phyloP scores from a whole-genome alignment of 345 rosid genomes.

The Rhizophora mangle region DNA sequence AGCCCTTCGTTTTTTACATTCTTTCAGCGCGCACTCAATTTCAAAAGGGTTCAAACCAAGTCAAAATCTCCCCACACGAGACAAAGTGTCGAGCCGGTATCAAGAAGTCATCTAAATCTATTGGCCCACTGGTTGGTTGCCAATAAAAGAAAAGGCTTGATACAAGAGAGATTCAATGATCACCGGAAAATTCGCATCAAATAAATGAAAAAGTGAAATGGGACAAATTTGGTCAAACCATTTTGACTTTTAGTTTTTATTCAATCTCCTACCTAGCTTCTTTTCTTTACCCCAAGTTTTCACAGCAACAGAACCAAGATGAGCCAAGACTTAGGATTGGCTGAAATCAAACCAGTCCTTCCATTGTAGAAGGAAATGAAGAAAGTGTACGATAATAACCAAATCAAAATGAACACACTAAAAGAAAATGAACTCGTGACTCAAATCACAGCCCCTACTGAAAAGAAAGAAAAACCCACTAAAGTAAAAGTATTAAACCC shows the following conservation, averaged over 20 bases:
- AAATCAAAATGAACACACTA: not conserved
- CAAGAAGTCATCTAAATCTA: not conserved
- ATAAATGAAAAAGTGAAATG: not conserved
- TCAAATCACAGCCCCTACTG: too few species aligned
- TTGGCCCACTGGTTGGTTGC: not conserved
- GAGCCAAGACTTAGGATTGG: not conserved
- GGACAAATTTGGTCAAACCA: not conserved
- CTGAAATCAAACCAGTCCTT: not conserved
- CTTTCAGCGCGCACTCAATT: not conserved
- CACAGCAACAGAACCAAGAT: not conserved
- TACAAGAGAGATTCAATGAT: not conserved
- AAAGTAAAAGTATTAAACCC: too few species aligned
- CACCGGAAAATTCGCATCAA: not conserved
- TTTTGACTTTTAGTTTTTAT: not conserved
- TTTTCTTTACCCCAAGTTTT: not conserved
- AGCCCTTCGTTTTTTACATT: not conserved
- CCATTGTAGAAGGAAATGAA: not conserved
- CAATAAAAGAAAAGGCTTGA: not conserved
- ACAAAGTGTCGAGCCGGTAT: not conserved
- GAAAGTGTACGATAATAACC: not conserved
- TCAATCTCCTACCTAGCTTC: not conserved
- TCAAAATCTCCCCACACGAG: not conserved
- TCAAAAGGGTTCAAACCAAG: not conserved
- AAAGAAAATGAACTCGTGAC: not conserved
- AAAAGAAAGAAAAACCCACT: too few species aligned